These are phyloP conservation scores for Xerophyta viscosa DNA, from an alignment of 106 monocot genomes.

Conservation along the genomic window DNA sequence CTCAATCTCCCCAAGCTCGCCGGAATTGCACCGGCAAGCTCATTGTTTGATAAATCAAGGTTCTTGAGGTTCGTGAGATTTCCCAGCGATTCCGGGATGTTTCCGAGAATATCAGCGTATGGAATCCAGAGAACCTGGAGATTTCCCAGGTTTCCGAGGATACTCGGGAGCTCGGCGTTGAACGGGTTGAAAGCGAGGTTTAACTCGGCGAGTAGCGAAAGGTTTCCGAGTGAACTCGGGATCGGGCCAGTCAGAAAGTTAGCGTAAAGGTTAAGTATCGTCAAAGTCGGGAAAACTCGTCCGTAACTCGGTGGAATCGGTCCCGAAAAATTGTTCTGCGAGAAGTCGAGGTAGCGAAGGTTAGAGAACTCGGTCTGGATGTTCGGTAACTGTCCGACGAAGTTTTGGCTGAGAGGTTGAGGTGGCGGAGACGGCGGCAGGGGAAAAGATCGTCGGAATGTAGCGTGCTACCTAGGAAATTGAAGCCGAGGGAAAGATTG, in stretches of 20 bases:
- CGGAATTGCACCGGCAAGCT: slow-evolving; percentile 31
- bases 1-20: slow-evolving; percentile 28
- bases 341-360: slow-evolving; percentile 28
- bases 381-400: slow-evolving; percentile 29
- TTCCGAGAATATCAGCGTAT: slow-evolving; percentile 22
- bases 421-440: slow-evolving; percentile 23
- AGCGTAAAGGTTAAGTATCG: slow-evolving; percentile 21
- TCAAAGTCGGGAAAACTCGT: slow-evolving; percentile 8
- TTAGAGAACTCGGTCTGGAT: slow-evolving; percentile 6
- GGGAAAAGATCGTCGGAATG: slow-evolving; percentile 2
- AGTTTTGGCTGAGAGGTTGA: slow-evolving; percentile 30
- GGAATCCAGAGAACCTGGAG: slow-evolving; percentile 34
- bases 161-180: slow-evolving; percentile 16
- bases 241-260: slow-evolving; percentile 30
- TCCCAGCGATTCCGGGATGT: slow-evolving; percentile 35
- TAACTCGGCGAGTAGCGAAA: slow-evolving; percentile 27
- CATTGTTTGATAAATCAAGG: slow-evolving; percentile 38
- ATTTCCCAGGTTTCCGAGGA: slow-evolving; percentile 42
- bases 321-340: slow-evolving; percentile 39
- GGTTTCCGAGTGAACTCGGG: slow-evolving; percentile 27
- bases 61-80: slow-evolving; percentile 24
- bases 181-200: slow-evolving; percentile 34
- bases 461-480: slow-evolving; percentile 26
- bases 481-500: slow-evolving; percentile 18
- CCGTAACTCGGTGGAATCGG: slow-evolving; percentile 33